Evolutionary conservation across 2,329 filamentous ascomycete species (phyloP), one percentile per base, ranked within the genome.

Genomic region (Epichloe sylvatica): DNA sequence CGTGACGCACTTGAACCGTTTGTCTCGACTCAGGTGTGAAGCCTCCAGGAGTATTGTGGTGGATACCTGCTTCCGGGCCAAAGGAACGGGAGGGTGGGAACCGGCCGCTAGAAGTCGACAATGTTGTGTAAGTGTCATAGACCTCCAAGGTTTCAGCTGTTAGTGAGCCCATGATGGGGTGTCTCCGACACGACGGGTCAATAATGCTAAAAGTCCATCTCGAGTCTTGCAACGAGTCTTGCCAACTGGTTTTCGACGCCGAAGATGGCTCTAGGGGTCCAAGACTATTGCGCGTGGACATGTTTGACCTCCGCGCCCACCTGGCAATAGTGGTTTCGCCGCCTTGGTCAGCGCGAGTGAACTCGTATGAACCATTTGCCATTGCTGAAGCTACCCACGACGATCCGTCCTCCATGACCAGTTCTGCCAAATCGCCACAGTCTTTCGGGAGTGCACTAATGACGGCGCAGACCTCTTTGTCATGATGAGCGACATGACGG

Each of bases 141-240:
- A 91, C 76, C 46, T 86, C 80, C 33, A 91, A 75, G 12, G 74
- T 77, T 4, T 73, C 71, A 12, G 74, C 73, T 3, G 77, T 81
- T 42, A 91, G 70, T 2, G 75, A 78, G 1, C 83, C 86, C 66
- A 90, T 76, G 58, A 90, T 78, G 4, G 86, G 85, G 60, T 91
- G 86, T 12, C 82, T 78, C 35, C 83, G 73, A 8, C 76, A 78
- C 44, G 76, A 75, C 0, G 84, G 78, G 56, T 84, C 78, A 57
- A 91, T 81, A 53, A 87, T 78, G 67, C 83, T 88, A 62, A 91
- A 91, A 8, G 80, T 86, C 68, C 82, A 90, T 60, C 78, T 80
- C 51, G 66, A 69, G 44, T 78, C 76, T 35, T 41, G 49, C 49
- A n/a, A 33, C 1, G 59, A 53, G 2, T 64, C 55, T 1, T 58